Evolutionary conservation across 2,329 filamentous ascomycete species (phyloP), one percentile per base, ranked within the genome.

Genomic region (Pseudocercospora cruenta): DNA sequence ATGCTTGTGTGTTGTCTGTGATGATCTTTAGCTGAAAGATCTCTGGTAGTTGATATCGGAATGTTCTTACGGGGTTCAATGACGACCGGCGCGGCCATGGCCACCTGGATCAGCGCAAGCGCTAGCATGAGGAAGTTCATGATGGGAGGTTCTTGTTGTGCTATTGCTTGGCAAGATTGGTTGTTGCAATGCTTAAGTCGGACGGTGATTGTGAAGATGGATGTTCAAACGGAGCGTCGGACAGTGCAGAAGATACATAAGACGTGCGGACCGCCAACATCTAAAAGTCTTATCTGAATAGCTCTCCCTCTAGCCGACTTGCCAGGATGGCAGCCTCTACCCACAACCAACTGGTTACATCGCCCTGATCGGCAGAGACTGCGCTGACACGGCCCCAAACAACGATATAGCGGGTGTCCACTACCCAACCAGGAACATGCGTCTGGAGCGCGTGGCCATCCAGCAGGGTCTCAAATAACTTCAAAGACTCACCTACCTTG

Each of bases 51-150:
- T 9, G 51, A 33, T 33, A n/a, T 55, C 51, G 51, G 26, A 4
- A 19, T 2, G 24, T 22, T 57, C 64, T 62, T 62, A 66, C 64
- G 59, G 39, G 59, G 64, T 43, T 62, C 64, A 26, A 66, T 60
- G 16, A 66, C 33, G 16, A 66, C 54, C 14, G 64, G 64, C 43
- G 64, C 64, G 19, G 64, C 64, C 24, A 59, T 58, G 5, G 64
- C 54, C 39, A 62, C 19, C 24, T 60, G 59, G 21, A 66, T 31
- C 31, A 58, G 53, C 51, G 64, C 64, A 47, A 66, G 39, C 43
- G 55, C 31, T 16, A 66, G 22, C 45, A 59, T 33, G 54, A 49
- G 57, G 31, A 53, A 57, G 24, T 62, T 62, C 64, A 66, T 66
- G 59, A 59, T 57, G 28, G 31, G 24, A 45, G 31, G n/a, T 26